Evolutionary conservation across 2,329 filamentous ascomycete species (phyloP).

Genomic region (Lasiodiplodia citricola): DNA sequence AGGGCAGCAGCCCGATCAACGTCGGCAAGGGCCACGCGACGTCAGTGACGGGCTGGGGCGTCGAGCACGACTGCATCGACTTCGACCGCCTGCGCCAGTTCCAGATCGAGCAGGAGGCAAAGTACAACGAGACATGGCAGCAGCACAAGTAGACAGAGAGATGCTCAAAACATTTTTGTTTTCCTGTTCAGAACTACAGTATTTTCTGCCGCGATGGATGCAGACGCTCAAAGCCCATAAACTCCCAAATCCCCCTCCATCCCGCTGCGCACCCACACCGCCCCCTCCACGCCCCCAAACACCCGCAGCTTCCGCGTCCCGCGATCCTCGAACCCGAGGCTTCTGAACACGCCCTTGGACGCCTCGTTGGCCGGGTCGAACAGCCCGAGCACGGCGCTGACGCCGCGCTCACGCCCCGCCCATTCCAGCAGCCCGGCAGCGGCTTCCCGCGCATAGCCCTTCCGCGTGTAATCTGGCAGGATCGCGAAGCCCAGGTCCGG

Average conservation of each 20-base stretch:
- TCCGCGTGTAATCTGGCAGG: slow-evolving; percentile 27
- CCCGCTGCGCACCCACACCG: slow-evolving; percentile 29
- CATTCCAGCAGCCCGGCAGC: slow-evolving; percentile 21
- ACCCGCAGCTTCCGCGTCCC: slow-evolving; percentile 28
- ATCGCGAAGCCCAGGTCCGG: slow-evolving; percentile 36
- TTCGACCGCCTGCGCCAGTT: neutral
- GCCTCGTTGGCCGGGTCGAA: slow-evolving; percentile 31
- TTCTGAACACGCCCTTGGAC: slow-evolving; percentile 32
- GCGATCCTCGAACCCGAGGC: slow-evolving; percentile 33
- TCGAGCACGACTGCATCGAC: slow-evolving; percentile 7
- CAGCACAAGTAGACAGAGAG: neutral
- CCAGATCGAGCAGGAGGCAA: slow-evolving; percentile 10
- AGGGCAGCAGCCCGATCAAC: slow-evolving; percentile 9
- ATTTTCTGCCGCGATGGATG: too few relatives aligned
- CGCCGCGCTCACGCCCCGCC: slow-evolving; percentile 17
- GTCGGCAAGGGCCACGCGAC: slow-evolving; percentile 6
- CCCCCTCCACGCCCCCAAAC: slow-evolving; percentile 19
- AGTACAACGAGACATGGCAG: neutral
- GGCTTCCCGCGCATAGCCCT: slow-evolving; percentile 34
- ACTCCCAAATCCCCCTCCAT: slow-evolving; percentile 28
- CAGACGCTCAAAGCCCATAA: slow-evolving; percentile 1
- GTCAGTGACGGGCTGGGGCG: slow-evolving; percentile 6
- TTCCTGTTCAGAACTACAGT: too few relatives aligned
- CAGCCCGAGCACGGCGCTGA: slow-evolving; percentile 29
- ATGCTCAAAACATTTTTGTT: too few relatives aligned